A percentile compares a stretch with the other conserved stretches of the same genome.
phyloP scores from a whole-genome alignment of 208 protist species.

The Angomonas ambiguus region DNA sequence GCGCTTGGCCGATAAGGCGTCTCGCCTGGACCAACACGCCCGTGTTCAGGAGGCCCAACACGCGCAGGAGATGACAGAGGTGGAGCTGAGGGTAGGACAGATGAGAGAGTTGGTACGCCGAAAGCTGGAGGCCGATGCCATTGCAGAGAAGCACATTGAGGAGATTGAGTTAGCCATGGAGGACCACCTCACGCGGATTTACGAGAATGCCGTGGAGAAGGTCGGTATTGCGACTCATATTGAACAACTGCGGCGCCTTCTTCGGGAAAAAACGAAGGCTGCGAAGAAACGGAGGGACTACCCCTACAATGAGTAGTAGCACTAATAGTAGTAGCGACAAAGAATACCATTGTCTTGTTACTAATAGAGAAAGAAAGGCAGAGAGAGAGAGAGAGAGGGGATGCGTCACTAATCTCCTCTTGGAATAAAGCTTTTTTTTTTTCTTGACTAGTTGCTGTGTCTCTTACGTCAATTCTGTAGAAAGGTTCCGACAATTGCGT shows the following conservation, averaged over 20 bases:
- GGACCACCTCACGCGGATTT: conserved; percentile 30
- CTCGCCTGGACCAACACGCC: background rate
- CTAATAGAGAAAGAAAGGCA: no score
- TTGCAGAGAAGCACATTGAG: conserved; percentile 38
- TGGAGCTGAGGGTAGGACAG: conserved; percentile 31
- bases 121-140: conserved; percentile 52
- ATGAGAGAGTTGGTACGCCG: conserved; percentile 49
- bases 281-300: no score
- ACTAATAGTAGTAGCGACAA: no score
- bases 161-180: conserved; percentile 44
- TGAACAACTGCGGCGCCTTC: conserved; percentile 26
- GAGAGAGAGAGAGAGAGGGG: no score
- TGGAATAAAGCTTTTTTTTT: no score
- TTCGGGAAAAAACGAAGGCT: conserved; percentile 35
- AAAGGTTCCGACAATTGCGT: no score
- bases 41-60: conserved; percentile 14
- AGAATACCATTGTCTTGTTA: no score
- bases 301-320: no score
- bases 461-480: no score
- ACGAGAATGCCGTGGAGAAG: conserved; percentile 23
- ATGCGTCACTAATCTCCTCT: no score
- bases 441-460: no score
- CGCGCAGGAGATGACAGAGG: conserved; percentile 16
- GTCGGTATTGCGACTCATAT: conserved; percentile 32
- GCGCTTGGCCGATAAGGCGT: conserved; percentile 4